Evolutionary conservation across 2,329 filamentous ascomycete species (phyloP).

Genomic region (Trichoderma hamatum): DNA sequence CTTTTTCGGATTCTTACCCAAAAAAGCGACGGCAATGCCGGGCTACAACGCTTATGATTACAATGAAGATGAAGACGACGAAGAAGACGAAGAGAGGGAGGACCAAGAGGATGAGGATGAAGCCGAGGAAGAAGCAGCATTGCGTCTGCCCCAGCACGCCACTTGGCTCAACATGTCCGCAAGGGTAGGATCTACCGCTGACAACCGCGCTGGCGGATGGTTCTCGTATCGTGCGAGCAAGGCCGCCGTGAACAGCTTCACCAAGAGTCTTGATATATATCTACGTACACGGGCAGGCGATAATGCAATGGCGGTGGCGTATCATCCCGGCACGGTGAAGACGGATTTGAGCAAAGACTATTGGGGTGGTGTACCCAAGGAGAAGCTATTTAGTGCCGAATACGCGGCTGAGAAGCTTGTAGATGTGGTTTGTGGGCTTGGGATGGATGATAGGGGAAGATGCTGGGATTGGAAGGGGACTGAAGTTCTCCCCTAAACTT

Average conservation of each 20-base stretch:
- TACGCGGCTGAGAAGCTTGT: conserved; percentile 68
- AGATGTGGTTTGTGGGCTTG: conserved; percentile 57
- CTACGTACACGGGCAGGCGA: conserved; percentile 59
- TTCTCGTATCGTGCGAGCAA: conserved; percentile 80
- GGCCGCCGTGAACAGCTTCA: conserved; percentile 70
- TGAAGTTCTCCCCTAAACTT: conserved; percentile 59
- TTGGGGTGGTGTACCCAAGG: conserved; percentile 65
- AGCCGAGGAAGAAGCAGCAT: background rate
- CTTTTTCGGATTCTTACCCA: conserved; percentile 70
- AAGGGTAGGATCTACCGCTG: conserved; percentile 72
- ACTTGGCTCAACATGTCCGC: conserved; percentile 77
- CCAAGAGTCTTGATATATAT: conserved; percentile 72
- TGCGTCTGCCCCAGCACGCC: conserved; percentile 54
- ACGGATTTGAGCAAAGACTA: conserved; percentile 74
- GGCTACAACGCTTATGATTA: background rate
- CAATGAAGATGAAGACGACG: background rate
- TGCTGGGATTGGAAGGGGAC: conserved; percentile 72
- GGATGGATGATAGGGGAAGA: conserved; percentile 57
- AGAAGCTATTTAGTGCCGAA: conserved; percentile 67
- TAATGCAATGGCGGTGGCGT: conserved; percentile 66
- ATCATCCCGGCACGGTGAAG: conserved; percentile 82
- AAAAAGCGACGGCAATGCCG: conserved; percentile 47
- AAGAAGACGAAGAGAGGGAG: conserved; percentile 2
- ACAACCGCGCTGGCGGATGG: conserved; percentile 78
- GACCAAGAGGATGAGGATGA: conserved; percentile 5